phyloP scores from a whole-genome alignment of 257 asterid species.

The Solanum appendiculatum region DNA sequence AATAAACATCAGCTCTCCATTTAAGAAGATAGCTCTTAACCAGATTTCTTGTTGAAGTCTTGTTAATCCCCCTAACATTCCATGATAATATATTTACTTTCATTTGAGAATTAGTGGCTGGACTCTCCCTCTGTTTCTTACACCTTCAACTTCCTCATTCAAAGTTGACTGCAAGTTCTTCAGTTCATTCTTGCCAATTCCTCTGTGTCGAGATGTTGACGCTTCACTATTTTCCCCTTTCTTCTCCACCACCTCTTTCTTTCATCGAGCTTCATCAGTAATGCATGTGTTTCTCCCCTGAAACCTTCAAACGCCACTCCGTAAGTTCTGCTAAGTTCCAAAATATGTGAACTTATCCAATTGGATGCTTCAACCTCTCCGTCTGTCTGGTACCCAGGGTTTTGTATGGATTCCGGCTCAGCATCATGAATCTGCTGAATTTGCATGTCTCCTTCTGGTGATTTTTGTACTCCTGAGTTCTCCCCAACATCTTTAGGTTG shows the following conservation, averaged over 20 bases:
- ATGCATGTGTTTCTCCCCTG: neutral
- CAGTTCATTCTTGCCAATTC: neutral
- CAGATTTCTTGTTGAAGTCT: neutral
- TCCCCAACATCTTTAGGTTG: neutral
- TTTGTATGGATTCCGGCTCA: too few species aligned
- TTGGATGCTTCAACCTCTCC: neutral
- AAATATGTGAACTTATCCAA: neutral
- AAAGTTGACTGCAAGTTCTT: neutral
- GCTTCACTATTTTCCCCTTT: neutral
- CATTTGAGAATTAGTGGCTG: neutral
- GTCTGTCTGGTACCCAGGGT: neutral
- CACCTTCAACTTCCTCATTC: neutral
- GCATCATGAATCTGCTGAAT: neutral
- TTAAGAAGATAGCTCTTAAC: neutral
- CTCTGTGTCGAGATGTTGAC: neutral
- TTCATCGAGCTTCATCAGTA: neutral
- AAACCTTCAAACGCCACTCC: neutral
- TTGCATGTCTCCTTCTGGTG: neutral
- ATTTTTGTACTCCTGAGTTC: neutral
- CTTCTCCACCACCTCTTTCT: neutral
- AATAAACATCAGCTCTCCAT: neutral
- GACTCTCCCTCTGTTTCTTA: neutral
- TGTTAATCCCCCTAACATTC: neutral
- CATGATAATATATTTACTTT: neutral
- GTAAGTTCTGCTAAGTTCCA: neutral